phyloP scores from a whole-genome alignment of 2,329 filamentous ascomycete genomes.

The Fusarium keratoplasticum region DNA sequence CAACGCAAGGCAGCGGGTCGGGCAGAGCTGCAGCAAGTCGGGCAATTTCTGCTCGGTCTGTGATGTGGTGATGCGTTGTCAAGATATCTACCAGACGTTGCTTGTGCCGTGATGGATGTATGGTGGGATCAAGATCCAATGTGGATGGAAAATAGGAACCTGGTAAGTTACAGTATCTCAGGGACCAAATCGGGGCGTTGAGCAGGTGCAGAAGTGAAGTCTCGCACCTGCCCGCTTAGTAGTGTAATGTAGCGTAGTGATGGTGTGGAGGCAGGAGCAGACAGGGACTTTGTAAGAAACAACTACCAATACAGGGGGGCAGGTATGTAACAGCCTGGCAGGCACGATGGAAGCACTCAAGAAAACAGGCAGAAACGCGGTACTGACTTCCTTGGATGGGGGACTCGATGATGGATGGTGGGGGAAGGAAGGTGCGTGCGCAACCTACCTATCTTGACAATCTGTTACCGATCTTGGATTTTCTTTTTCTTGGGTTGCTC shows the following conservation, averaged over 20 bases:
- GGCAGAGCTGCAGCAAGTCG: constrained; percentile 47
- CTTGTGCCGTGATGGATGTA: constrained; percentile 39
- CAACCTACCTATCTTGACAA: constrained; percentile 41
- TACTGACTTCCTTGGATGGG: neutral
- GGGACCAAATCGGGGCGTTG: constrained; percentile 34
- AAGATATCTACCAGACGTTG: constrained; percentile 52
- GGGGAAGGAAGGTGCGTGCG: constrained; percentile 31
- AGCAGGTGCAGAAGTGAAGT: constrained; percentile 10
- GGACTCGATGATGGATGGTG: constrained; percentile 31
- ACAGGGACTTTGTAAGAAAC: neutral
- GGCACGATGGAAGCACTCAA: constrained; percentile 2
- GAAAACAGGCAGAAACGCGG: neutral
- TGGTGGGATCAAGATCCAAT: constrained; percentile 38
- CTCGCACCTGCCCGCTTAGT: constrained; percentile 19
- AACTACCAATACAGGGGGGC: neutral
- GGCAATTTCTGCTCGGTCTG: constrained; percentile 38
- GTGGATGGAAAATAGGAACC: constrained; percentile 21
- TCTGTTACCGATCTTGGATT: constrained; percentile 38
- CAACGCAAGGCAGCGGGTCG: constrained; percentile 45
- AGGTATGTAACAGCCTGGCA: too few species aligned
- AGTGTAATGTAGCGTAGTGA: neutral
- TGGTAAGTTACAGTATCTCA: constrained; percentile 19
- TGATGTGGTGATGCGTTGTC: constrained; percentile 64
- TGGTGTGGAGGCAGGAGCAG: constrained; percentile 23
- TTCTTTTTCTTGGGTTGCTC: constrained; percentile 37